Evolutionary conservation across 345 rosid genomes (phyloP), one percentile per base, ranked within the genome.

Genomic region (Anastatica hierochuntica): DNA sequence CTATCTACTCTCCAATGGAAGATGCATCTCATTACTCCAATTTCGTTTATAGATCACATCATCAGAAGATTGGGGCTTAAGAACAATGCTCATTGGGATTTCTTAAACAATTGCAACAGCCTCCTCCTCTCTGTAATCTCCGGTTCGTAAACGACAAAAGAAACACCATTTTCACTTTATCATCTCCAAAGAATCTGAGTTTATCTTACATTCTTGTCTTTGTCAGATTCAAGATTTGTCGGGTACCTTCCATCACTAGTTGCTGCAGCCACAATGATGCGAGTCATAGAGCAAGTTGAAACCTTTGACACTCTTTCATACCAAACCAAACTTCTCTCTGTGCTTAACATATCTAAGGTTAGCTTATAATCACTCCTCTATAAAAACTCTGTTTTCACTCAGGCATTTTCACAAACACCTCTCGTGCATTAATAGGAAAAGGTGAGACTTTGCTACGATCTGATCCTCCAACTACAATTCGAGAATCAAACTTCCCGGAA

Each of bases 221-320:
- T 49, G 52, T 56, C 71, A 92, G 99, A 92, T 75, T 65, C 76
- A 18, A 77, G 94, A 81, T 81, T 67, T 54, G 71, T 75, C 72
- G 55, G 67, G 4, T 77, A 72, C 76, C 79, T 75, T 5, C 97
- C 99, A 24, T 85, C 95, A 31, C 83, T 76, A 18, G 62, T 85
- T 66, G 99, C 97, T 12, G 64, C 99, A 27, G 87, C 99, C 2
- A 77, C 89, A 34, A 85, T 88, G 90, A 72, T 85, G 79, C 77
- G 74, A 43, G 78, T 76, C 34, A 79, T 83, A 18, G 78, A 77
- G 55, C 75, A 72, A 64, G 68, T 83, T 30, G 83, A 83, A 54
- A 77, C 78, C 10, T 21, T 56, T 56, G 71, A 79, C 21, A 69
- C 79, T 48, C 29, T 63, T 36, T 80, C 68, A 46, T 74, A 70